These are phyloP conservation scores for Teunomyces gatunensis DNA, from an alignment of 805 yeast species.

Conservation along the genomic window DNA sequence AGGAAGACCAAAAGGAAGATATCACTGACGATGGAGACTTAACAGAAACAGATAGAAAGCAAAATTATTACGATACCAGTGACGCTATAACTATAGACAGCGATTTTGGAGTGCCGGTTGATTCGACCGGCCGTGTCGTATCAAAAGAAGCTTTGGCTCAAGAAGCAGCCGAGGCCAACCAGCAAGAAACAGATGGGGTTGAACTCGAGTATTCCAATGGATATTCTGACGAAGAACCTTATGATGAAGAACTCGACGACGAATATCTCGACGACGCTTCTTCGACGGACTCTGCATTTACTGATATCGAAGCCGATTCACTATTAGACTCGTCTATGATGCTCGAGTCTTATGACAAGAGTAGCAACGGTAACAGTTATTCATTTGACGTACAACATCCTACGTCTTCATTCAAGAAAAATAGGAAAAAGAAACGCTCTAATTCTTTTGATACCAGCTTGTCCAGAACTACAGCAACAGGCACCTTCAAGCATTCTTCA, in stretches of 20 bases:
- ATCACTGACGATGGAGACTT: conserved; percentile 14
- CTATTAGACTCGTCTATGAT: conserved; percentile 28
- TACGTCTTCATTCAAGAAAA: conserved; percentile 12
- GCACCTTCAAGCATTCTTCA: background rate
- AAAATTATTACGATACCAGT: conserved; percentile 10
- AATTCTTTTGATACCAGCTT: conserved; percentile 15
- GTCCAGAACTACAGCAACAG: conserved; percentile 7
- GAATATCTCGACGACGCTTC: conserved; percentile 26
- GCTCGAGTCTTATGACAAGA: conserved; percentile 19
- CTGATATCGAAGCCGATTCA: conserved; percentile 42
- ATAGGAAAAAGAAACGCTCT: conserved; percentile 16
- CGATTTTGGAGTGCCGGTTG: conserved; percentile 30
- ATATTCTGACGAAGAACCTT: conserved; percentile 23
- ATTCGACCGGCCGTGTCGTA: conserved; percentile 20
- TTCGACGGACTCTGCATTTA: conserved; percentile 41
- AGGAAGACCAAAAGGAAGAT: conserved; percentile 14
- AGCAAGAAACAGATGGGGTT: conserved; percentile 5
- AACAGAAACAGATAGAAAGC: conserved; percentile 11
- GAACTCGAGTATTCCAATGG: conserved; percentile 11
- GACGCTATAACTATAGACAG: conserved; percentile 27
- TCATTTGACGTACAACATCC: conserved; percentile 15
- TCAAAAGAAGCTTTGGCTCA: background rate
- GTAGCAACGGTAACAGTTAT: conserved; percentile 10
- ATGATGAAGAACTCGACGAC: conserved; percentile 25
- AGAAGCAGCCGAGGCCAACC: conserved; percentile 8